phyloP scores from a whole-genome alignment of 495 filamentous ascomycete genomes.

The Apodospora peruviana region DNA sequence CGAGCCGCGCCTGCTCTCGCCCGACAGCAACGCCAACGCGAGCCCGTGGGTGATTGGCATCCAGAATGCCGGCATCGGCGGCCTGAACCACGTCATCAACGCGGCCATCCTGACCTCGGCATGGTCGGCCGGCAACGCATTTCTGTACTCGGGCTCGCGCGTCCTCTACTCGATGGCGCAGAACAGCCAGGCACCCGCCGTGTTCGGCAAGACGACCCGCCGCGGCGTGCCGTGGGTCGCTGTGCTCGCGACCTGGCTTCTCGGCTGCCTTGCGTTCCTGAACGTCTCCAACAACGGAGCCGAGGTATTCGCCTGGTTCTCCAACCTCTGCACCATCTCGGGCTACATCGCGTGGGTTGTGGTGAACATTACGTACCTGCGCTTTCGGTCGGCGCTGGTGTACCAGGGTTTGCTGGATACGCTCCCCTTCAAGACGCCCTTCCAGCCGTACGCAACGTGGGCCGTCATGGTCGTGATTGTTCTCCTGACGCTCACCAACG shows the following conservation, averaged over 20 bases:
- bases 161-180: conserved; percentile 64
- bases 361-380: conserved; percentile 41
- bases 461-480: conserved; percentile 28
- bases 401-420: conserved; percentile 28
- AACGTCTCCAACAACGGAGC: conserved; percentile 49
- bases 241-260: conserved; percentile 47
- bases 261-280: conserved; percentile 60
- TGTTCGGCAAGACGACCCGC: conserved; percentile 49
- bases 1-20: conserved; percentile 48
- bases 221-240: conserved; percentile 58
- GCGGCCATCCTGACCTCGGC: conserved; percentile 45
- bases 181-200: conserved; percentile 56
- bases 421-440: conserved; percentile 35
- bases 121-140: conserved; percentile 63
- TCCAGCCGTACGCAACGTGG: conserved; percentile 39
- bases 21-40: conserved; percentile 53
- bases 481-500: conserved; percentile 42
- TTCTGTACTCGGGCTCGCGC: conserved; percentile 77
- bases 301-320: conserved; percentile 57
- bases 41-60: conserved; percentile 53
- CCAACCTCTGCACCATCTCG: conserved; percentile 43
- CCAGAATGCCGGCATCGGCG: conserved; percentile 37
- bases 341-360: conserved; percentile 48
- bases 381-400: conserved; percentile 41
- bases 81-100: conserved; percentile 44